Evolutionary conservation across 179 eudicot species (phyloP).

Genomic region (Heliamphora pulchella): DNA sequence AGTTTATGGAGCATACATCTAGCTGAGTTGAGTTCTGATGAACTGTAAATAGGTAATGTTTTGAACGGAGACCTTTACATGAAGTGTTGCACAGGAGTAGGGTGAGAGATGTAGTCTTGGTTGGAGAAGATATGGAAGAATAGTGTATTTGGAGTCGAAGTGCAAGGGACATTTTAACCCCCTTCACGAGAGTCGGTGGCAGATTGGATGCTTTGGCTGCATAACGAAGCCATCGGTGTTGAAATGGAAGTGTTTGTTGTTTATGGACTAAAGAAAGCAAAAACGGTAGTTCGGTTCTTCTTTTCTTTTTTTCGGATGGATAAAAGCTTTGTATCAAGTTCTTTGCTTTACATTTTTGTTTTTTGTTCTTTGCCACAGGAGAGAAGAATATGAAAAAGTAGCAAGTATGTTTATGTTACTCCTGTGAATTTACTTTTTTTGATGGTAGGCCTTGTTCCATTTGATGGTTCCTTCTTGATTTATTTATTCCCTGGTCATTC

Average conservation of each 20-base stretch:
- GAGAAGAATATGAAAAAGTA: neutral
- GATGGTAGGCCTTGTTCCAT: neutral
- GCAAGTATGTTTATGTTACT: neutral
- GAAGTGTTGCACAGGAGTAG: neutral
- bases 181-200: neutral
- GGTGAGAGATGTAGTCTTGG: conserved; percentile 6
- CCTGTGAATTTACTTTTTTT: neutral
- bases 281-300: neutral
- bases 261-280: neutral
- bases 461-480: neutral
- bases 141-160: neutral
- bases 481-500: neutral
- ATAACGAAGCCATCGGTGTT: neutral
- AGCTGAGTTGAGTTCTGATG: neutral
- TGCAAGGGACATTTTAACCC: neutral
- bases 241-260: neutral
- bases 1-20: neutral
- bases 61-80: conserved; percentile 5
- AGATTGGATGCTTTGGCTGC: neutral
- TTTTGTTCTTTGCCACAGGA: neutral
- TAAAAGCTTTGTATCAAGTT: neutral
- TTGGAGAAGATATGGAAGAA: conserved; percentile 3
- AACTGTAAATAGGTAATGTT: neutral
- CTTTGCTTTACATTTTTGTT: neutral
- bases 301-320: neutral